A percentile compares a stretch with the other conserved stretches of the same genome.
These are phyloP conservation scores for Penicillium sp. DNA, from an alignment of 2,329 filamentous ascomycete genomes.

Conservation along the genomic window DNA sequence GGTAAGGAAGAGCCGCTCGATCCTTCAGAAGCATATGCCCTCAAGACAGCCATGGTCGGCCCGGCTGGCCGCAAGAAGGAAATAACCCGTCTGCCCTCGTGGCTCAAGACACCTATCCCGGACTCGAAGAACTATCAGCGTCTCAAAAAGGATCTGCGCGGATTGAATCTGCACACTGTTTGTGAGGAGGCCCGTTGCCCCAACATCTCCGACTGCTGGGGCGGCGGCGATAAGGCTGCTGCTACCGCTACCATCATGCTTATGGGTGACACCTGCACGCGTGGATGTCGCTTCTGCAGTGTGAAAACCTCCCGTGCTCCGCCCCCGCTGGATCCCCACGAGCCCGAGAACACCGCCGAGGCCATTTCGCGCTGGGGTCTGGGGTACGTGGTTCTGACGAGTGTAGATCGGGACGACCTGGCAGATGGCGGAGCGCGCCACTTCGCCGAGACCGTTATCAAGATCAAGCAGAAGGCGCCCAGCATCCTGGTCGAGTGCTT, in stretches of 20 bases:
- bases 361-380: slow-evolving; percentile 88
- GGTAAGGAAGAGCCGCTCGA: slow-evolving; percentile 42
- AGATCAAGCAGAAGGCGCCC: slow-evolving; percentile 74
- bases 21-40: slow-evolving; percentile 52
- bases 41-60: slow-evolving; percentile 59
- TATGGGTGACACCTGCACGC: slow-evolving; percentile 97
- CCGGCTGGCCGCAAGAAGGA: slow-evolving; percentile 60
- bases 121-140: slow-evolving; percentile 82
- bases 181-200: slow-evolving; percentile 97
- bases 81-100: slow-evolving; percentile 74
- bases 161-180: slow-evolving; percentile 86
- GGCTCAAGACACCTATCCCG: slow-evolving; percentile 95
- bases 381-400: slow-evolving; percentile 92
- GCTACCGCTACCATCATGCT: slow-evolving; percentile 99
- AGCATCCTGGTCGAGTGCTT: slow-evolving; percentile 45
- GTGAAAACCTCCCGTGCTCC: slow-evolving; percentile 80
- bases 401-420: slow-evolving; percentile 89
- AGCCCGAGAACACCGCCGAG: slow-evolving; percentile 95
- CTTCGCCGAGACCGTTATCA: slow-evolving; percentile 88
- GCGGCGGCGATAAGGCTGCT: slow-evolving; percentile 77
- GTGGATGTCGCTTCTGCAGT: slow-evolving; percentile 93
- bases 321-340: slow-evolving; percentile 84
- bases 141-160: slow-evolving; percentile 88
- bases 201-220: slow-evolving; percentile 98
- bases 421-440: slow-evolving; percentile 82